Percentiles rank a stretch among this genome's conserved stretches.
Conservation (phyloP, 371 early-diverging fungal species). For the Gilbertella persicaria region DNA sequence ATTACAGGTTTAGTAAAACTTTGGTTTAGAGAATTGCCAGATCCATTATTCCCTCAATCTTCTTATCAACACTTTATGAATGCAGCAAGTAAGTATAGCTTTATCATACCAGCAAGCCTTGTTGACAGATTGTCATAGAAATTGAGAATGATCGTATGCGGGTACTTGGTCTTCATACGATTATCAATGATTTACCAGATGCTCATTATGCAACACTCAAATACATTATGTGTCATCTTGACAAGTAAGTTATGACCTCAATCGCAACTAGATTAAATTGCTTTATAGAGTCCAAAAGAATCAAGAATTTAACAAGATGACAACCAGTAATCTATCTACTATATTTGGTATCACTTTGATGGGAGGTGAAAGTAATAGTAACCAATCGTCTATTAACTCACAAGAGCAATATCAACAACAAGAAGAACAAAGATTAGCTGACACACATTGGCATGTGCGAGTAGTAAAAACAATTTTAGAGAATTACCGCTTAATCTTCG, state of each 20-base stretch:
- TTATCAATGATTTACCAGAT: conserved; percentile 73
- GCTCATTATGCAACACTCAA: conserved; percentile 81
- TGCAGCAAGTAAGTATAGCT: conserved; percentile 64
- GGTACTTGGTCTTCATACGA: conserved; percentile 64
- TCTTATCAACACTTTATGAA: conserved; percentile 68
- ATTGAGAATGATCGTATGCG: conserved; percentile 55
- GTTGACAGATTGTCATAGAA: neutral
- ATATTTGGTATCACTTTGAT: conserved; percentile 91
- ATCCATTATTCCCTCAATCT: conserved; percentile 73
- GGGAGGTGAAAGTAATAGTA: conserved; percentile 42
- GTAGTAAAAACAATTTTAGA: conserved; percentile 64
- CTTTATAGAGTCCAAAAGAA: conserved; percentile 66
- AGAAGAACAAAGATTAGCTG: conserved; percentile 47
- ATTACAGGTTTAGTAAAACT: conserved; percentile 84
- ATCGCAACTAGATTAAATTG: neutral
- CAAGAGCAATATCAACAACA: conserved; percentile 30
- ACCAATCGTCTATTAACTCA: conserved; percentile 17
- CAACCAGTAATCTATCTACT: conserved; percentile 79
- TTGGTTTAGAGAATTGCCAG: conserved; percentile 91
- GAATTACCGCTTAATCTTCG: conserved; percentile 63
- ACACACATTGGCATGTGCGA: conserved; percentile 59
- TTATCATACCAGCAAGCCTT: too few species aligned
- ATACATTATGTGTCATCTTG: conserved; percentile 73
- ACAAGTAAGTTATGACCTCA: conserved; percentile 48
- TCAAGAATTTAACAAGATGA: conserved; percentile 87